These are phyloP conservation scores for Fusarium stilboides DNA, from an alignment of 2,329 filamentous ascomycete genomes.

Conservation along the genomic window DNA sequence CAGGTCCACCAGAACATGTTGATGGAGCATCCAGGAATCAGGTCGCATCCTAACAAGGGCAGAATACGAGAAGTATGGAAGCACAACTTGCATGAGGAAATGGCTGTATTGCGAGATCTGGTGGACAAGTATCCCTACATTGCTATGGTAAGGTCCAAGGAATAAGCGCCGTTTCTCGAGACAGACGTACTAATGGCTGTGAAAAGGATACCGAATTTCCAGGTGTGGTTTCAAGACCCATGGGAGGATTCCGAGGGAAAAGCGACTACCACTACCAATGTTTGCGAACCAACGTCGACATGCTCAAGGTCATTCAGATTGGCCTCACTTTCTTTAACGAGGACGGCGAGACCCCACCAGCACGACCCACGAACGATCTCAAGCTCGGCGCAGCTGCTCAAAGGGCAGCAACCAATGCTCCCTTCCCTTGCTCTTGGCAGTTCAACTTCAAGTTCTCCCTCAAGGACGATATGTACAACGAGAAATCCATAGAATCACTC, in stretches of 20 bases:
- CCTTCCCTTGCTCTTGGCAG: slow-evolving; percentile 93
- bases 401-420: slow-evolving; percentile 60
- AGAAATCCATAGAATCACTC: slow-evolving; percentile 92
- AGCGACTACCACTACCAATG: slow-evolving; percentile 99
- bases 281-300: slow-evolving; percentile 94
- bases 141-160: slow-evolving; percentile 82
- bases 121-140: slow-evolving; percentile 95
- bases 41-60: slow-evolving; percentile 75
- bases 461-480: slow-evolving; percentile 97
- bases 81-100: slow-evolving; percentile 91
- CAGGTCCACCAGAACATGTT: slow-evolving; percentile 60
- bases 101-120: slow-evolving; percentile 84
- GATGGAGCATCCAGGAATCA: slow-evolving; percentile 61
- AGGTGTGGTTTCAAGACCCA: slow-evolving; percentile 95
- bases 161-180: slow-evolving; percentile 5
- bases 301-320: slow-evolving; percentile 97
- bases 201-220: slow-evolving; percentile 95
- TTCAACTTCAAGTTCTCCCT: slow-evolving; percentile 99
- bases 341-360: slow-evolving; percentile 87
- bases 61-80: slow-evolving; percentile 98
- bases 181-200: slow-evolving; percentile 32
- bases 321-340: slow-evolving; percentile 94
- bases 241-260: slow-evolving; percentile 94
- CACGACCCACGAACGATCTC: slow-evolving; percentile 69
- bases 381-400: slow-evolving; percentile 56